These are phyloP conservation scores for Serendipita sp. DNA, from an alignment of 768 basidiomycete genomes.

Conservation along the genomic window DNA sequence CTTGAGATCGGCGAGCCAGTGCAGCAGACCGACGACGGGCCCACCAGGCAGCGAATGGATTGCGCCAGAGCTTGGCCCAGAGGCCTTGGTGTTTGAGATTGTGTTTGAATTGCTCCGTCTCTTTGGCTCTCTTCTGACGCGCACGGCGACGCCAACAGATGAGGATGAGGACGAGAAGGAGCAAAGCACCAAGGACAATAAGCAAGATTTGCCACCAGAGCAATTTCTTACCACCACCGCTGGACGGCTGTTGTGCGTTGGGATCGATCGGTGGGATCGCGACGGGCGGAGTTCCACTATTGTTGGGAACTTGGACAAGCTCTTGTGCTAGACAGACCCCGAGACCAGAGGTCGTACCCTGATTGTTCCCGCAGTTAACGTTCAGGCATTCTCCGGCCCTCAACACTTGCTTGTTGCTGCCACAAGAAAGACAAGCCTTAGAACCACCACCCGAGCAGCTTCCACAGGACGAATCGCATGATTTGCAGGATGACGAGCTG, in stretches of 20 bases:
- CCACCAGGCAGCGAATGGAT: constrained; percentile 5
- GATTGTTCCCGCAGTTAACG: constrained; percentile 41
- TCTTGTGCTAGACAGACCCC: constrained; percentile 69
- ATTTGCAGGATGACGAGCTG: constrained; percentile 44
- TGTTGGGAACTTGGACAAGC: constrained; percentile 39
- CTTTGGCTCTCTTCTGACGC: constrained; percentile 49
- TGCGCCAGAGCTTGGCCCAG: constrained; percentile 1
- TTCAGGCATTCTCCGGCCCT: constrained; percentile 47
- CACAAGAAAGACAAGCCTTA: constrained; percentile 58
- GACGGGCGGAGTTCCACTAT: constrained; percentile 43
- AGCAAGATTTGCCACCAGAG: constrained; percentile 74
- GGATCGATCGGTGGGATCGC: constrained; percentile 14
- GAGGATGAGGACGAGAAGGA: constrained; percentile 54
- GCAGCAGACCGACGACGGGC: constrained; percentile 5
- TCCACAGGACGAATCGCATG: constrained; percentile 63
- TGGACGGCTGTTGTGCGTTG: constrained; percentile 16
- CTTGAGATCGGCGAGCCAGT: constrained; percentile 2
- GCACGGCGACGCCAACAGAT: constrained; percentile 56
- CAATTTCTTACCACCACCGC: constrained; percentile 21
- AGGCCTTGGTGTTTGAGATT: constrained; percentile 4
- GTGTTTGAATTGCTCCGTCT: constrained; percentile 40
- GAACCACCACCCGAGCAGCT: constrained; percentile 60
- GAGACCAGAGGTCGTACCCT: constrained; percentile 47
- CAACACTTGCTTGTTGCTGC: constrained; percentile 45
- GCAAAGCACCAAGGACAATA: constrained; percentile 67